phyloP scores from a whole-genome alignment of 176 grass and related monocot species.

The Metroxylon sagu region DNA sequence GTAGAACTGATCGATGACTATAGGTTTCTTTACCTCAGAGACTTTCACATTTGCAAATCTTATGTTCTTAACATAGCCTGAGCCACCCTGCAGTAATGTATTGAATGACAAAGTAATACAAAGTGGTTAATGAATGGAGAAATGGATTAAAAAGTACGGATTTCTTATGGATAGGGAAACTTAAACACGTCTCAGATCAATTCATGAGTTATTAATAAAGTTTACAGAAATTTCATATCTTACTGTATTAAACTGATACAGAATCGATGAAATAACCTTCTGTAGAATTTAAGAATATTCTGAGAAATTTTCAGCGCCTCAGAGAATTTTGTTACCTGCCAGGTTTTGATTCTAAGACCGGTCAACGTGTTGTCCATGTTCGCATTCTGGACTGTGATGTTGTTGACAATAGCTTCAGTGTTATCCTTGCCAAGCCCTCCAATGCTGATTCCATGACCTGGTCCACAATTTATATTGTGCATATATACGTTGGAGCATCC shows the following conservation, averaged over 20 bases:
- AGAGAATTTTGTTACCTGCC: constrained; percentile 37
- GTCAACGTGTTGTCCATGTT: constrained; percentile 28
- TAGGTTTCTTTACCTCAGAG: constrained; percentile 35
- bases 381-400: constrained; percentile 36
- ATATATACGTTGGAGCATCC: constrained; percentile 47
- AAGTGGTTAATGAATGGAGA: too few relatives aligned
- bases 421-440: constrained; percentile 54
- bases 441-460: constrained; percentile 67
- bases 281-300: too few relatives aligned
- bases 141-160: too few relatives aligned
- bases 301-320: too few relatives aligned
- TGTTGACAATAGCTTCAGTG: constrained; percentile 28
- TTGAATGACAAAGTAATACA: background rate
- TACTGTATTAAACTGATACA: too few relatives aligned
- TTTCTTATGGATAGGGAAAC: background rate
- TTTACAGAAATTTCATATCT: too few relatives aligned
- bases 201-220: too few relatives aligned
- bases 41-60: constrained; percentile 35
- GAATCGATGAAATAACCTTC: too few relatives aligned
- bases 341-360: constrained; percentile 64
- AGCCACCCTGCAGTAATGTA: constrained; percentile 40
- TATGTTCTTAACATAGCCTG: constrained; percentile 37
- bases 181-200: too few relatives aligned
- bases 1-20: constrained; percentile 68
- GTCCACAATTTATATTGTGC: constrained; percentile 41